Evolutionary conservation across 1,284 basidiomycete species (phyloP).

Genomic region (Neolentinus lepideus): DNA sequence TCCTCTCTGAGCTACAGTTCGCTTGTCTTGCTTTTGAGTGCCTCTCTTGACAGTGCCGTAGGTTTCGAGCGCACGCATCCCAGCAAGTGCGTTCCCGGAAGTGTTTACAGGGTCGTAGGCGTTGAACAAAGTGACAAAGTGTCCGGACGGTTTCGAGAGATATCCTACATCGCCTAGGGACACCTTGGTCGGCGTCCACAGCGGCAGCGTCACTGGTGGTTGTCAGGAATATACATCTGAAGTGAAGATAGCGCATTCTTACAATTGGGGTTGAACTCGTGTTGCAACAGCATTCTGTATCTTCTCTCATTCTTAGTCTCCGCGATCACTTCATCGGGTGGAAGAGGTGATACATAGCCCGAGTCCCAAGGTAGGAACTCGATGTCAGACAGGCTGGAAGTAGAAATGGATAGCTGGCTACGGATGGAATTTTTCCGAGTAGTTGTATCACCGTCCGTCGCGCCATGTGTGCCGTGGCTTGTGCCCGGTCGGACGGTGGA

Average conservation of each 20-base stretch:
- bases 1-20: conserved; percentile 45
- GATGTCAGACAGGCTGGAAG: not conserved
- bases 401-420: not conserved
- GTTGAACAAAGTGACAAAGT: conserved; percentile 67
- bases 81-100: conserved; percentile 21
- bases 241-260: conserved; percentile 18
- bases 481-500: not conserved
- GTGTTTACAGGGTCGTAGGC: conserved; percentile 43
- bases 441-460: not conserved
- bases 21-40: conserved; percentile 40
- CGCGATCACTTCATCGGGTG: conserved; percentile 34
- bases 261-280: conserved; percentile 66
- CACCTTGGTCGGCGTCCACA: conserved; percentile 61
- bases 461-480: not conserved
- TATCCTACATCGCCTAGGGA: conserved; percentile 68
- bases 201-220: conserved; percentile 53
- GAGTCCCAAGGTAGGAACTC: conserved; percentile 13
- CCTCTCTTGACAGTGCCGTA: conserved; percentile 45
- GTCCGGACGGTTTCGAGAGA: conserved; percentile 50
- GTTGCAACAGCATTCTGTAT: conserved; percentile 52
- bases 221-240: conserved; percentile 1
- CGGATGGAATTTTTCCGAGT: not conserved
- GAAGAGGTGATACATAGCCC: conserved; percentile 38
- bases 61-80: conserved; percentile 43
- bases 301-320: conserved; percentile 49